Conservation (phyloP, 2,329 filamentous ascomycete genomes). For the Chaetomiaceae sp. region DNA sequence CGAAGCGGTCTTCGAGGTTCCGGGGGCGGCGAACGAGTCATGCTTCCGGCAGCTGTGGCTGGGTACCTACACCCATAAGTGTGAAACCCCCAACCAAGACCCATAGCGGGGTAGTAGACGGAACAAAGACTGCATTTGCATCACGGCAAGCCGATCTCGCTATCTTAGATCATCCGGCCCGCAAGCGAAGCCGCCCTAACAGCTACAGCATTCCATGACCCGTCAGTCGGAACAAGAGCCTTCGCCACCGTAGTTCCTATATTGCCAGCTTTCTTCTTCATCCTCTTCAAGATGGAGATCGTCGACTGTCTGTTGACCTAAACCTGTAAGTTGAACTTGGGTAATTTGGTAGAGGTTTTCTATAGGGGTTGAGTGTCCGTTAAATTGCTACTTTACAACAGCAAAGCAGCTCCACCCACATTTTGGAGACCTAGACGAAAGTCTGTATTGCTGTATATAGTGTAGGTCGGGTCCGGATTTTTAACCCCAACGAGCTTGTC, state of each 20-base stretch:
- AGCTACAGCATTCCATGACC: neutral
- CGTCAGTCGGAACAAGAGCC: neutral
- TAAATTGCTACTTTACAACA: neutral
- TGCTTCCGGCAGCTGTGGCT: no score
- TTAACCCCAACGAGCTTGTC: neutral
- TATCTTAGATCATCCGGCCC: neutral
- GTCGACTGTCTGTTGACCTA: neutral
- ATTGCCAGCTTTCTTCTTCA: neutral
- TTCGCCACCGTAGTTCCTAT: neutral
- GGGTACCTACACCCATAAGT: no score
- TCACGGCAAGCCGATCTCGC: neutral
- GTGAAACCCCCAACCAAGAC: neutral
- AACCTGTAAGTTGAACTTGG: conserved; percentile 2
- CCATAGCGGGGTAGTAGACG: neutral
- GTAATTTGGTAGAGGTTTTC: neutral
- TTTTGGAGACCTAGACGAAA: neutral
- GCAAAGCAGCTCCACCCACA: neutral
- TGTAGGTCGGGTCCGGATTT: neutral
- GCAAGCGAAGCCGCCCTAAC: neutral
- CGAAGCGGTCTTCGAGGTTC: no score
- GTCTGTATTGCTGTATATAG: neutral
- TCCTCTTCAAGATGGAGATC: neutral
- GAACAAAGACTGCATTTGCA: neutral
- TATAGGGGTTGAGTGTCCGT: neutral
- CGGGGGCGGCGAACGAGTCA: no score